These are phyloP conservation scores for Pulveroboletus sp. DNA, from an alignment of 1,284 basidiomycete genomes.

Conservation along the genomic window DNA sequence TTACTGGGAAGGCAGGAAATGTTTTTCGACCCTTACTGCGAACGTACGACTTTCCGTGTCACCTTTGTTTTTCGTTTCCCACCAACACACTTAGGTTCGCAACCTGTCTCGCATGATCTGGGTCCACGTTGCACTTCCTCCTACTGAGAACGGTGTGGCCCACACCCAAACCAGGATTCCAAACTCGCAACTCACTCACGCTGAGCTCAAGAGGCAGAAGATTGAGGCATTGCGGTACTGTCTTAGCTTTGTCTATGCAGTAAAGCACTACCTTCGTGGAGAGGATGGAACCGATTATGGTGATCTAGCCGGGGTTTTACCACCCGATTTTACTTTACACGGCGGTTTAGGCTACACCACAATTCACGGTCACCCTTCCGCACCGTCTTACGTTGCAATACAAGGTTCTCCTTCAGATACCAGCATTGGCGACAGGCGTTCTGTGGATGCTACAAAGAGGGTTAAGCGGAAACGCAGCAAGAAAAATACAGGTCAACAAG, in stretches of 20 bases:
- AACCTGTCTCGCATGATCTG: conserved; percentile 72
- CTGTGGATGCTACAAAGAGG: conserved; percentile 66
- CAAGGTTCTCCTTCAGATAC: conserved; percentile 32
- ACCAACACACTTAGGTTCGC: conserved; percentile 44
- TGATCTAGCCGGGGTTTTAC: conserved; percentile 69
- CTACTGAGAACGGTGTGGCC: conserved; percentile 45
- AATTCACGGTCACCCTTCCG: conserved; percentile 30
- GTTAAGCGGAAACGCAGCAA: conserved; percentile 68
- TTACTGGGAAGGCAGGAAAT: conserved; percentile 84
- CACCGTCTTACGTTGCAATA: conserved; percentile 44
- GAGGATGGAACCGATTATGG: conserved; percentile 69
- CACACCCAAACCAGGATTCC: conserved; percentile 53
- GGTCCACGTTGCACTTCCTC: conserved; percentile 75
- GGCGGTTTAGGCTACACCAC: conserved; percentile 45
- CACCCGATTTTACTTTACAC: conserved; percentile 52
- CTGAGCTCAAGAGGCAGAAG: conserved; percentile 70
- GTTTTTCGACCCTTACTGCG: conserved; percentile 66
- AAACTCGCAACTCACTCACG: conserved; percentile 46
- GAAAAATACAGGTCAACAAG: conserved; percentile 37
- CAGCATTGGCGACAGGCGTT: conserved; percentile 36
- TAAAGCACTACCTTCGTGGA: conserved; percentile 78
- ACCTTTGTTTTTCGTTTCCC: neutral
- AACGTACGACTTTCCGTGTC: conserved; percentile 49
- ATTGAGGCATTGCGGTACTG: conserved; percentile 68
- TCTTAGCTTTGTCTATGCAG: conserved; percentile 66